Evolutionary conservation across 176 grass and related monocot genomes (phyloP), one percentile per base, ranked within the genome.

Genomic region (Carex scoparia): DNA sequence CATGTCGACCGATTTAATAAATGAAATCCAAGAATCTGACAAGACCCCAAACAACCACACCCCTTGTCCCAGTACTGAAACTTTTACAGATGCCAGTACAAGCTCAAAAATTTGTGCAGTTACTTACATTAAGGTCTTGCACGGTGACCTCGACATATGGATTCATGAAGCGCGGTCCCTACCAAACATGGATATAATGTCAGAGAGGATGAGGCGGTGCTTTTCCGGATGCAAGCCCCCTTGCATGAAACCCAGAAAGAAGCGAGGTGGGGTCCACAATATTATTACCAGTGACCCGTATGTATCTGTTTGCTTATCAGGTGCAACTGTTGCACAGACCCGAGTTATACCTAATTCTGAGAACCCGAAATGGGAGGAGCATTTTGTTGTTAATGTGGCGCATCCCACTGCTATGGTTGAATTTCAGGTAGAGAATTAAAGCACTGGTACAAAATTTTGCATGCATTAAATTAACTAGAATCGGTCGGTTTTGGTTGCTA

Each of bases 271-370:
- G 62, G 54, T 89, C 87, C 90, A 89, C 64, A 98, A 94, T 63
- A 94, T 98, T 61, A 98, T 98, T 61, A 98, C 95, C 27, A 94
- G 95, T 51, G 95, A 98, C 83, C 95, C 95, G 0, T 98, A 98
- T 73, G 95, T 98, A 65, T 98, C 95, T 1, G 91, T 98, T 71
- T 98, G 95, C 77, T 81, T 98, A 15, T 81, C 95, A 0, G 91
- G 92, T 32, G 91, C 95, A 35, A 94, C 95, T 6, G 88, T 98
- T 4, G 92, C 95, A 23, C 95, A 98, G 79, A 98, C 95, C 69
- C 86, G 95, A 62, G 89, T 98, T 19, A 98, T 98, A 65, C 75
- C 91, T 0, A 98, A 98, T 85, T 91, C 92, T 0, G 95, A 98
- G 85, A 88, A 98, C 51, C 95, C 95, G 2, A 98, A 94, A 87